A percentile compares a stretch with the other conserved stretches of the same genome.
phyloP scores from a whole-genome alignment of 768 basidiomycete genomes.

The Hericium alpestre region DNA sequence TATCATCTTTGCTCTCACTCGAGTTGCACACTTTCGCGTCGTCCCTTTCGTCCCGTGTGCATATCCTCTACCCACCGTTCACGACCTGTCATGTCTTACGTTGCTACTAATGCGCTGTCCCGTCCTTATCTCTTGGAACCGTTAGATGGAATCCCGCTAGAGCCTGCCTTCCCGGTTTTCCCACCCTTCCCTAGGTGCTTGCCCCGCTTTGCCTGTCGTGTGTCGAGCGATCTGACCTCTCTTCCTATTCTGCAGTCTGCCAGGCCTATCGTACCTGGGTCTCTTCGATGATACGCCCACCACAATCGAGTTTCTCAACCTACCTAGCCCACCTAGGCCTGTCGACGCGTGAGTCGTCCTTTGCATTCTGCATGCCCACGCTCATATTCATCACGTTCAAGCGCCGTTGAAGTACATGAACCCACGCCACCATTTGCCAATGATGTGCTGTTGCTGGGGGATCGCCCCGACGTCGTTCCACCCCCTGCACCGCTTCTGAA shows the following conservation, averaged over 20 bases:
- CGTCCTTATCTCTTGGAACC: slow-evolving; percentile 6
- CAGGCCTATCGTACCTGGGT: slow-evolving; percentile 7
- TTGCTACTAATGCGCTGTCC: background rate
- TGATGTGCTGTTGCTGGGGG: slow-evolving; percentile 4
- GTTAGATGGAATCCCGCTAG: slow-evolving; percentile 11
- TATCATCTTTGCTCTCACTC: slow-evolving; percentile 8
- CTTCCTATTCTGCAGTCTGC: slow-evolving; percentile 5
- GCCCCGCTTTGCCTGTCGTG: background rate
- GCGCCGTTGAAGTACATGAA: too few relatives aligned
- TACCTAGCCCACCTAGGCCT: slow-evolving; percentile 7
- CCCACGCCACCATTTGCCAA: background rate
- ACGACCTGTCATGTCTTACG: slow-evolving; percentile 3
- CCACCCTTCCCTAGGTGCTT: slow-evolving; percentile 6
- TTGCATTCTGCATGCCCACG: too few relatives aligned
- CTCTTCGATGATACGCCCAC: slow-evolving; percentile 13
- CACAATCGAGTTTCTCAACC: slow-evolving; percentile 11
- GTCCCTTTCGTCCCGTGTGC: slow-evolving; percentile 5
- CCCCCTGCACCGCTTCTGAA: slow-evolving; percentile 40
- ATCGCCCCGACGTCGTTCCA: slow-evolving; percentile 14
- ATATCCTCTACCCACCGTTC: background rate
- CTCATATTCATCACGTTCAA: too few relatives aligned
- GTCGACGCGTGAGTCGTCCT: background rate
- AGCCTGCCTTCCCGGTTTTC: slow-evolving; percentile 9
- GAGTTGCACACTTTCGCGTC: slow-evolving; percentile 8
- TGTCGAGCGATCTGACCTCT: background rate